Percentiles rank a stretch among this genome's conserved stretches.
These are phyloP conservation scores for Nicotiana sylvestris DNA, from an alignment of 257 asterid genomes.

Conservation along the genomic window DNA sequence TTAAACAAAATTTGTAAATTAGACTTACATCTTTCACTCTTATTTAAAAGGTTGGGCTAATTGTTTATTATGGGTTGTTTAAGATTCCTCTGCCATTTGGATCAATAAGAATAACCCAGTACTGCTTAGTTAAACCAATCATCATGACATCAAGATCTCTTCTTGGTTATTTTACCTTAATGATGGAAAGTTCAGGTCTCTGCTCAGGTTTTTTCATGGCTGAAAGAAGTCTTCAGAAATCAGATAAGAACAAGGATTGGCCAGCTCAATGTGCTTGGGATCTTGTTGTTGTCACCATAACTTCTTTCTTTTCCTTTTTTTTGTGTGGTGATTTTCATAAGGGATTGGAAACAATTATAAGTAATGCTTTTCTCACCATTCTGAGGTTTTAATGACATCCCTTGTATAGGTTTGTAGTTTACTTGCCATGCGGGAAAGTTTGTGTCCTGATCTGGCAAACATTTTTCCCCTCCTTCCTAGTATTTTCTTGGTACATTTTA, in stretches of 20 bases:
- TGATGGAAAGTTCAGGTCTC: background rate
- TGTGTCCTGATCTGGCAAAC: background rate
- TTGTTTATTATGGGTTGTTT: background rate
- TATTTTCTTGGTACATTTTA: background rate
- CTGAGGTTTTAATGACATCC: background rate
- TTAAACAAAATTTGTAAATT: background rate
- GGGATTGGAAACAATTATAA: background rate
- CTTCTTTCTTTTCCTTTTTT: background rate
- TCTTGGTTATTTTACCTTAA: background rate
- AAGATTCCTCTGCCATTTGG: background rate
- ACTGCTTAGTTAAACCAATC: background rate
- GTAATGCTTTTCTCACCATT: background rate
- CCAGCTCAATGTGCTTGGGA: background rate
- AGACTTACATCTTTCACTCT: background rate
- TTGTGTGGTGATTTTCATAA: background rate
- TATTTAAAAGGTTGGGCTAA: background rate
- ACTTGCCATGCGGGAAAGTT: background rate
- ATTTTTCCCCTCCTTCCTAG: background rate
- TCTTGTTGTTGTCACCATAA: background rate
- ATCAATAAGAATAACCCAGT: background rate
- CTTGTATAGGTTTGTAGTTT: background rate
- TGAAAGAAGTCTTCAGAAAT: conserved; percentile 5
- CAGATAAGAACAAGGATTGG: background rate
- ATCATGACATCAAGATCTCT: conserved; percentile 1
- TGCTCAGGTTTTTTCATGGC: background rate